Base-by-base conservation (phyloP, 2,329 filamentous ascomycete species). In the Beauveria brongniartii region DNA sequence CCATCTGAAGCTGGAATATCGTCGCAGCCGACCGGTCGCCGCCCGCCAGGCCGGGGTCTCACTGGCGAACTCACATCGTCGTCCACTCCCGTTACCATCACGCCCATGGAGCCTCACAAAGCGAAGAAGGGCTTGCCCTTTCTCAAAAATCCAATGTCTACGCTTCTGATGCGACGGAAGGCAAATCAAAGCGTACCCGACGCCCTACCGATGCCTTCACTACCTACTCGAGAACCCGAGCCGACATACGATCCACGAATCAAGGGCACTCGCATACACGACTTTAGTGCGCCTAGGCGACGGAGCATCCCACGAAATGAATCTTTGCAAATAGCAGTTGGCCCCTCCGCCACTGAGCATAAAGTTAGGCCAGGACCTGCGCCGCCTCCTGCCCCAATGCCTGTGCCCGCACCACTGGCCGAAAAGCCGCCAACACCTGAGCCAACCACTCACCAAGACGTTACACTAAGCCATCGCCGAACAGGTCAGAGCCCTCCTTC, bases 251-350 rank as follows among this genome's bases (percentile, higher is more conserved):
- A 85, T 64, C 82, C 82, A 6, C 75, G 80, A 6, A 86, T 86
- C 63, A 77, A 78, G 64, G 83, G 80, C 48, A 86, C 79, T 6
- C 74, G 76, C 55, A 78, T 84, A 50, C 83, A 86, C 68, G 83
- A 82, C 69, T 85, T 83, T 64, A 84, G 81, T 65, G 81, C 79
- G 0, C 82, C 81, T 5, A 74, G 80, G 55, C 78, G 77, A 24
- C 58, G 58, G 22, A 60, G 51, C 5, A 41, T 54, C 16, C 58
- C 41, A 1, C 50, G 58, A 34, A 60, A 41, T 26, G 50, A 55
- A 14, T 47, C 50, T 26, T 6, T 40, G 18, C 58, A 59, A 30
- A 14, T 26, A 26, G 12, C 10, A 24, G 18, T 40, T 6, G 18
- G n/a, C 14, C 56, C 40, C 12, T 16, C 48, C 7, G 12, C 12